phyloP scores from a whole-genome alignment of 2,329 filamentous ascomycete genomes.

The Fusarium torulosum region DNA sequence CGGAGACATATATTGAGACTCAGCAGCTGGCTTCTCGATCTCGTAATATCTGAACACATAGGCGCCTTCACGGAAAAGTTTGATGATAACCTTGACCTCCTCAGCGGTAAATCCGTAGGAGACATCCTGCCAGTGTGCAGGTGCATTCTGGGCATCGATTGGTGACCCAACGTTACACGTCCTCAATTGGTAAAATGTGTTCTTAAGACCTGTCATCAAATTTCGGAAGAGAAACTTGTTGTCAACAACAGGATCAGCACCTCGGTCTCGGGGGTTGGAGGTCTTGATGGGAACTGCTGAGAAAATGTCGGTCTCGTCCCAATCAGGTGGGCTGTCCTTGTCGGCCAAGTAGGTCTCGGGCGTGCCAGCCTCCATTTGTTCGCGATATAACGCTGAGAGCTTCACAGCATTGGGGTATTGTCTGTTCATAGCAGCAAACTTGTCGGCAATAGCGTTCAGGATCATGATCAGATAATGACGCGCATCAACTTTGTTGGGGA shows the following conservation, averaged over 20 bases:
- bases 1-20: conserved; percentile 81
- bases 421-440: conserved; percentile 97
- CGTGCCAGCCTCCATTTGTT: conserved; percentile 72
- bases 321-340: conserved; percentile 83
- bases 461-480: conserved; percentile 98
- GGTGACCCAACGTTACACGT: conserved; percentile 82
- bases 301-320: conserved; percentile 99
- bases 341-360: conserved; percentile 88
- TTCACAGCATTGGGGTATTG: conserved; percentile 97
- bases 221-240: conserved; percentile 99
- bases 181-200: conserved; percentile 94
- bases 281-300: conserved; percentile 96
- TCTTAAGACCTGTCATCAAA: conserved; percentile 93
- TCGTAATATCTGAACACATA: conserved; percentile 98
- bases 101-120: conserved; percentile 97
- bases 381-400: conserved; percentile 80
- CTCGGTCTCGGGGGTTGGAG: conserved; percentile 88
- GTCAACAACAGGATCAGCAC: conserved; percentile 89
- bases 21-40: conserved; percentile 80
- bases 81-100: conserved; percentile 95
- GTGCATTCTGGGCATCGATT: conserved; percentile 82
- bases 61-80: conserved; percentile 95
- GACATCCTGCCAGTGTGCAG: conserved; percentile 93
- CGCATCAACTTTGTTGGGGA: conserved; percentile 93
- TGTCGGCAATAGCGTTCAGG: conserved; percentile 96